Conservation (phyloP, 2,329 filamentous ascomycete genomes). For the Nigrospora oryzae region DNA sequence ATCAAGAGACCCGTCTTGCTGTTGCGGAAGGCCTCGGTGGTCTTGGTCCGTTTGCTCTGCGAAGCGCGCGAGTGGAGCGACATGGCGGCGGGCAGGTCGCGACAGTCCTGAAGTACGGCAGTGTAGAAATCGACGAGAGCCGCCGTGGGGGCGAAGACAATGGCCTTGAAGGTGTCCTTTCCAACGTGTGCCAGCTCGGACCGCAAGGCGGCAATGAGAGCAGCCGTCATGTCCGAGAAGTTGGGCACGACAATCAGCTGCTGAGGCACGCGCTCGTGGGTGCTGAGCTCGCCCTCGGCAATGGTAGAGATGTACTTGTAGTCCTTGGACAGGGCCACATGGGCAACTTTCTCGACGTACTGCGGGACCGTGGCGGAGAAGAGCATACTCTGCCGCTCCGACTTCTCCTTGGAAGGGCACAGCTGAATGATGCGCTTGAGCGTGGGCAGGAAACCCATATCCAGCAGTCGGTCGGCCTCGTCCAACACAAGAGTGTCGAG, state of each 20-base stretch:
- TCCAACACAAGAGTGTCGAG: conserved; percentile 77
- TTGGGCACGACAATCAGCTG: conserved; percentile 59
- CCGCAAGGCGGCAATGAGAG: conserved; percentile 47
- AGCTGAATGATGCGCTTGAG: conserved; percentile 68
- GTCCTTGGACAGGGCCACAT: conserved; percentile 54
- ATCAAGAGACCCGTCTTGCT: conserved; percentile 46
- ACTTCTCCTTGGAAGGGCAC: conserved; percentile 52
- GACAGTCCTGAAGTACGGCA: conserved; percentile 29
- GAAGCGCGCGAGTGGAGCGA: conserved; percentile 42
- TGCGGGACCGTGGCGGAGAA: conserved; percentile 79
- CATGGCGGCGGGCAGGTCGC: conserved; percentile 32
- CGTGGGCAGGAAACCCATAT: conserved; percentile 76
- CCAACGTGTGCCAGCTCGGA: conserved; percentile 27
- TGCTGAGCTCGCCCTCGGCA: conserved; percentile 63
- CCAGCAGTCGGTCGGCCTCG: conserved; percentile 73
- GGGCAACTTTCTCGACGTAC: conserved; percentile 70
- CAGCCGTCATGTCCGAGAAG: conserved; percentile 58
- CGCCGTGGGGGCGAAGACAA: conserved; percentile 66
- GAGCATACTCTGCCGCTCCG: conserved; percentile 64
- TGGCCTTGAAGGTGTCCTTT: conserved; percentile 64
- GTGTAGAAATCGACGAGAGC: conserved; percentile 42
- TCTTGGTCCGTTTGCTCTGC: conserved; percentile 40
- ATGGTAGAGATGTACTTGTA: conserved; percentile 83
- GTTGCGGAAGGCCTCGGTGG: conserved; percentile 56
- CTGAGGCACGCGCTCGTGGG: conserved; percentile 70